Base-by-base conservation (phyloP, 1,284 basidiomycete genomes). In the Sphagnurus paluster region DNA sequence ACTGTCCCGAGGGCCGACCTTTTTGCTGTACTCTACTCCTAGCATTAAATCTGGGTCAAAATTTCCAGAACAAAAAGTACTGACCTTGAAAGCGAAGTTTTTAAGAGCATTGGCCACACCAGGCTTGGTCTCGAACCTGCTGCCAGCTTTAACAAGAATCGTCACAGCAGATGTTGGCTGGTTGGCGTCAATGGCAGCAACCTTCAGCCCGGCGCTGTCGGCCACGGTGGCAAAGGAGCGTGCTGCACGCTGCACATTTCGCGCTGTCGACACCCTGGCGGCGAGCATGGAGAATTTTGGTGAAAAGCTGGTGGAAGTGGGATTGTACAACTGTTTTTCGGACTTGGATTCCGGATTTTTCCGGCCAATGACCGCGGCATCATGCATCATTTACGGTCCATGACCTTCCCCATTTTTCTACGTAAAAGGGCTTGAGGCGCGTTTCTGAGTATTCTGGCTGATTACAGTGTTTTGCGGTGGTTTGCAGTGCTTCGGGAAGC, bases 1-100 rank as follows among this genome's bases (percentile, higher is more conserved):
- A 95, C 84, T 38, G 90, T 92, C 55, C 89, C 90, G 66, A 99
- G 77, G 42, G 93, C 87, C 40, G 95, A 96, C 57, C 93, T 85
- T 60, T 85, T 82, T 53, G 75, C 73, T 35, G 90, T 93, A 69
- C 86, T 87, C 93, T 93, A 38, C 19, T 13, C 24, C 39, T 16
- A 46, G 38, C 5, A 42, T 19, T 28, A 21, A 14, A n/a, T 19
- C 46, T 13, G 47, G 30, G 25, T 11, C 9, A 29, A 29, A 26
- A 33, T 2, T 26, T 28, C 35, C 9, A 24, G n/a, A 24, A 33
- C 43, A 23, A 26, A 40, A 39, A 21, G 45, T 13, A 58, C 71
- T 39, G 57, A 96, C 94, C 88, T 95, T 97, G 84, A 94, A 97
- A 50, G 93, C 86, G 77, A 93, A 96, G 80, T 92, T 93, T 80